Percentiles rank a stretch among this genome's conserved stretches.
Conservation (phyloP, 257 asterid species). For the Galeopsis tetrahit region DNA sequence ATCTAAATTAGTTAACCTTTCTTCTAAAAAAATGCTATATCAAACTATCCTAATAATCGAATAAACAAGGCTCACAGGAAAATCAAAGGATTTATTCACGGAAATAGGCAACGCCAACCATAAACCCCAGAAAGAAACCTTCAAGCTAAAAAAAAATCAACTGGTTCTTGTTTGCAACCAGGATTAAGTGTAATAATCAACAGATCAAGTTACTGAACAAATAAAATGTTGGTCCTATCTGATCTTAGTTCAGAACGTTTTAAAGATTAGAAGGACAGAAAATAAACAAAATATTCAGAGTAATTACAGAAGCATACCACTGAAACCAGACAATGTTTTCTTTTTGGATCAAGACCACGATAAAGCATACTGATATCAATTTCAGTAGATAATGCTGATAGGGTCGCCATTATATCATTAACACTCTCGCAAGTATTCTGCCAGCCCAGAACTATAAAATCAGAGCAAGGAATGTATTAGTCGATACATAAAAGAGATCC, state of each 20-base stretch:
- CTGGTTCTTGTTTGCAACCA: conserved; percentile 7
- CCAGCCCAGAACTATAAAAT: conserved; percentile 87
- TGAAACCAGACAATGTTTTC: conserved; percentile 69
- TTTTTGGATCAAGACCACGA: conserved; percentile 93
- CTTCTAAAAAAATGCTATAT: not conserved
- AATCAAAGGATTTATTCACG: not conserved
- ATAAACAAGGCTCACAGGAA: not conserved
- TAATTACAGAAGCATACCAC: conserved; percentile 64
- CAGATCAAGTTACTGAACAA: conserved; percentile 14
- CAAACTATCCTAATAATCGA: not conserved
- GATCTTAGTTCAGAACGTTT: not conserved
- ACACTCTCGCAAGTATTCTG: conserved; percentile 87
- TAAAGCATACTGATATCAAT: conserved; percentile 82
- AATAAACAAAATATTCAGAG: not conserved
- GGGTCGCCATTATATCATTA: conserved; percentile 73
- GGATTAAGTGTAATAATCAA: not conserved
- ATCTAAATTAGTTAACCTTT: not conserved
- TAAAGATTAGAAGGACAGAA: not conserved
- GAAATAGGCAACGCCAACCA: conserved; percentile 4
- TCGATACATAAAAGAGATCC: not conserved
- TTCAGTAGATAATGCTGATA: conserved; percentile 81
- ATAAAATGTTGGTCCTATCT: not conserved
- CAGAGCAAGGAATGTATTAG: conserved; percentile 30
- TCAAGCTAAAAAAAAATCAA: not conserved
- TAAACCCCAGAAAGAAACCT: conserved; percentile 12